Evolutionary conservation across 129 eudicot genomes (phyloP), one percentile per base, ranked within the genome.

Genomic region (Helianthus tuberosus): DNA sequence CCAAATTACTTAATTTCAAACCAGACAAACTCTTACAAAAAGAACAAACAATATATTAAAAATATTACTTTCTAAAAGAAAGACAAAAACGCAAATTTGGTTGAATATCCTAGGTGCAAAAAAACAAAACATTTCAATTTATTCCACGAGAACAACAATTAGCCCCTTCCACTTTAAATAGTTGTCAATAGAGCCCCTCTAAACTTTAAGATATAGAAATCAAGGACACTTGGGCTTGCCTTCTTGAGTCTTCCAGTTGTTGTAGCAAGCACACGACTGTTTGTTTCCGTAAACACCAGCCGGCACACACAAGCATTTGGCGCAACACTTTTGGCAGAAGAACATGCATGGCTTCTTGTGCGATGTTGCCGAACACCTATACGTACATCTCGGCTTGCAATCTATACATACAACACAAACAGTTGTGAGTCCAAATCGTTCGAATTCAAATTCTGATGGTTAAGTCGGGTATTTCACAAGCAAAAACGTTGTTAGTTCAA

Each of bases 261-360:
- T 89, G 82, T 89, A 89, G 71, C 96, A 89, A 84, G 91, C 69
- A 69, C 96, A 89, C 11, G 86, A 75, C 29, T 89, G 84, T 59
- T 89, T 89, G 77, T 86, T 72, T 62, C 91, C 96, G 15, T 84
- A 86, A 66, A 81, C 80, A 29, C 91, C 96, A 0, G 80, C 77
- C 0, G 96, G 96, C n/a, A 89, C 96, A 41, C 96, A 89, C 64
- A 86, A 69, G 64, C 96, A 89, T 53, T 73, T 89, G 9, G 96
- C 75, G n/a, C 96, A 89, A 73, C 96, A 88, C 76, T 88, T 88
- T 58, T 43, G 68, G 71, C 95, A 88, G 80, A 71, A 88, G 69
- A 85, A 86, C 95, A 88, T 88, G 73, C 95, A 88, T 10, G 95
- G 95, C 82, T 88, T 88, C 86, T 76, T 88, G 82, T 88, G 95